Percentiles rank a stretch among this genome's conserved stretches.
phyloP scores from a whole-genome alignment of 2,329 filamentous ascomycete genomes.

The Aaosphaeria pasadenensis region DNA sequence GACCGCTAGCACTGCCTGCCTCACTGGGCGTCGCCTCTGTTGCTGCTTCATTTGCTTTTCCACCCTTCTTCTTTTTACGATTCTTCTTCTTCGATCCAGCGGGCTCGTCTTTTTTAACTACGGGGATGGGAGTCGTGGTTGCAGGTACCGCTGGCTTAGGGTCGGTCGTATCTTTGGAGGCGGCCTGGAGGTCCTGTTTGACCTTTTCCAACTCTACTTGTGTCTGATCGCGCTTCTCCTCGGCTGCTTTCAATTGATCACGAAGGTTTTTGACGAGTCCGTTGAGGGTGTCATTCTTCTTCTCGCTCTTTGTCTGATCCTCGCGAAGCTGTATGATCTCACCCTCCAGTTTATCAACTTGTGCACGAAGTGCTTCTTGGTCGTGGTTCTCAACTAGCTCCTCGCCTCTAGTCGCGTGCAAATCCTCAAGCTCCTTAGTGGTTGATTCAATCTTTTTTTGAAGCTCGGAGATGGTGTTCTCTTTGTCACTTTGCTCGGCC shows the following conservation, averaged over 20 bases:
- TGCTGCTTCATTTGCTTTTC: constrained; percentile 44
- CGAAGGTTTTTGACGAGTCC: constrained; percentile 55
- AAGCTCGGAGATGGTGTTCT: constrained; percentile 40
- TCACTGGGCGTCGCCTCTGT: constrained; percentile 37
- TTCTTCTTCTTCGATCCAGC: constrained; percentile 67
- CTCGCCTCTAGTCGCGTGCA: constrained; percentile 32
- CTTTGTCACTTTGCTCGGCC: constrained; percentile 38
- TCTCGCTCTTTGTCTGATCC: constrained; percentile 43
- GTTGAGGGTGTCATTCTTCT: constrained; percentile 54
- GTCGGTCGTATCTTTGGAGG: constrained; percentile 11
- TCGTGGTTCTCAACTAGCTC: constrained; percentile 27
- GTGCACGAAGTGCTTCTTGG: constrained; percentile 19
- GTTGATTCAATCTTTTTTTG: constrained; percentile 24
- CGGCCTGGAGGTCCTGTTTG: constrained; percentile 26
- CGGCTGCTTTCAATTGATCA: constrained; percentile 53
- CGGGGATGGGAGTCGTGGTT: constrained; percentile 16
- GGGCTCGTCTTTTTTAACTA: constrained; percentile 23
- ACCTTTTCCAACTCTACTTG: constrained; percentile 41
- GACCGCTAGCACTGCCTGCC: constrained; percentile 31
- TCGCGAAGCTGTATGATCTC: constrained; percentile 29
- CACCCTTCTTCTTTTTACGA: constrained; percentile 80
- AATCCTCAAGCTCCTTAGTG: constrained; percentile 51
- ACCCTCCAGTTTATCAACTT: constrained; percentile 29
- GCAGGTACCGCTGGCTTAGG: constrained; percentile 9
- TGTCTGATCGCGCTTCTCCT: constrained; percentile 47